These are phyloP conservation scores for Neophaeococcomyces mojaviensis DNA, from an alignment of 2,329 filamentous ascomycete species.

Conservation along the genomic window DNA sequence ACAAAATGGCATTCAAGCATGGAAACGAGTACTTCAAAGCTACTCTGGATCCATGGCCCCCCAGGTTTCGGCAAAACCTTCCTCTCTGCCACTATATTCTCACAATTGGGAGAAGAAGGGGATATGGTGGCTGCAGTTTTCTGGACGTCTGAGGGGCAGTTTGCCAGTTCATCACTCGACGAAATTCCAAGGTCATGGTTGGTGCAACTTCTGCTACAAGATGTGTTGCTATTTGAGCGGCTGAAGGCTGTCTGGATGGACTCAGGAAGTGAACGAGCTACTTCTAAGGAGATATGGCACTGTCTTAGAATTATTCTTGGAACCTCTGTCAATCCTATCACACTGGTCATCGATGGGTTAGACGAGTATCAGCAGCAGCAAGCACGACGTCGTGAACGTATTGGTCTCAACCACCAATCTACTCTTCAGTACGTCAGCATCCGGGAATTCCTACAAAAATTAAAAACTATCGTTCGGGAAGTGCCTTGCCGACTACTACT, in stretches of 20 bases:
- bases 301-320: not conserved
- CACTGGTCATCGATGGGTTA: slow-evolving; percentile 5
- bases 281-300: slow-evolving; percentile 1
- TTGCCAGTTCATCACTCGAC: not conserved
- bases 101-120: slow-evolving; percentile 19
- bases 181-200: slow-evolving; percentile 5
- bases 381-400: not conserved
- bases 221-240: not conserved
- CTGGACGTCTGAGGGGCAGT: not conserved
- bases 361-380: slow-evolving; percentile 4
- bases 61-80: slow-evolving; percentile 9
- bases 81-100: slow-evolving; percentile 29
- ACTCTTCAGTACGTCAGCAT: not conserved
- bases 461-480: not conserved
- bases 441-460: not conserved
- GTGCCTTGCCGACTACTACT: not conserved
- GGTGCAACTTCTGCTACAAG: not conserved
- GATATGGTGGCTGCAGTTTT: slow-evolving; percentile 1
- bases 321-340: not conserved
- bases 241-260: not conserved
- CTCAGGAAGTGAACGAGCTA: not conserved
- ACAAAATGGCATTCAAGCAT: not conserved
- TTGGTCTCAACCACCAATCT: not conserved
- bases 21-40: not conserved
- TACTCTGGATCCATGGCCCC: slow-evolving; percentile 8